phyloP scores from a whole-genome alignment of 805 yeast species.

The Teunomyces lycoperdinae region DNA sequence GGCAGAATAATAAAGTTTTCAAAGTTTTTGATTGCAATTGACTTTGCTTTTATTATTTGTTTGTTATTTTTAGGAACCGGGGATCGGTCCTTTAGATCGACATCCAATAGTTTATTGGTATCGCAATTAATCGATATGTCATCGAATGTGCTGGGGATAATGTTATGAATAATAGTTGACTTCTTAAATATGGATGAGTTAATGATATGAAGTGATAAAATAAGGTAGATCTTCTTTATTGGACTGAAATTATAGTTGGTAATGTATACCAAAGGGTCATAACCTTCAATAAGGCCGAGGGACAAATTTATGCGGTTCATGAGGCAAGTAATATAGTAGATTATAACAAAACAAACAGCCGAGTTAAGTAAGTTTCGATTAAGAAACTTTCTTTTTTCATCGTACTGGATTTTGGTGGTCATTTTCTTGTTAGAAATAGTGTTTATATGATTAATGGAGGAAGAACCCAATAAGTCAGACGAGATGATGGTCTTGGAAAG shows the following conservation, averaged over 20 bases:
- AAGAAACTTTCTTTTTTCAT: constrained; percentile 7
- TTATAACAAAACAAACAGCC: constrained; percentile 11
- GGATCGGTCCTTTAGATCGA: constrained; percentile 7
- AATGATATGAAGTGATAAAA: constrained; percentile 12
- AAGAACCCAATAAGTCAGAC: constrained; percentile 12
- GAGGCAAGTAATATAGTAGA: constrained; percentile 13
- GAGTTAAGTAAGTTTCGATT: constrained; percentile 10
- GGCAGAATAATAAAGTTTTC: constrained; percentile 13
- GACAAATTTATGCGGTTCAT: constrained; percentile 13
- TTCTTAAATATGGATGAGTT: constrained; percentile 11
- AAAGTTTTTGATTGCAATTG: constrained; percentile 13
- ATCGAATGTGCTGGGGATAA: constrained; percentile 7
- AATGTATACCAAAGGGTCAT: constrained; percentile 9
- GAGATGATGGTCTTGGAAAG: constrained; percentile 14
- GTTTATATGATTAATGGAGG: constrained; percentile 10
- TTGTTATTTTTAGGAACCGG: background rate
- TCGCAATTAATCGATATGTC: constrained; percentile 13
- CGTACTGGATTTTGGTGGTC: constrained; percentile 9
- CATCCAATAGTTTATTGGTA: constrained; percentile 10
- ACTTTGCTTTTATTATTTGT: constrained; percentile 2
- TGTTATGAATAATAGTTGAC: constrained; percentile 6
- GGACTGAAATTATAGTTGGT: constrained; percentile 10
- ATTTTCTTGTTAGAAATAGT: constrained; percentile 10
- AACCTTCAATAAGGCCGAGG: constrained; percentile 6
- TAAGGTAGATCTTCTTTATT: constrained; percentile 8